Percentiles rank a stretch among this genome's conserved stretches.
phyloP scores from a whole-genome alignment of 2,329 filamentous ascomycete species.

The Shiraia sp. region DNA sequence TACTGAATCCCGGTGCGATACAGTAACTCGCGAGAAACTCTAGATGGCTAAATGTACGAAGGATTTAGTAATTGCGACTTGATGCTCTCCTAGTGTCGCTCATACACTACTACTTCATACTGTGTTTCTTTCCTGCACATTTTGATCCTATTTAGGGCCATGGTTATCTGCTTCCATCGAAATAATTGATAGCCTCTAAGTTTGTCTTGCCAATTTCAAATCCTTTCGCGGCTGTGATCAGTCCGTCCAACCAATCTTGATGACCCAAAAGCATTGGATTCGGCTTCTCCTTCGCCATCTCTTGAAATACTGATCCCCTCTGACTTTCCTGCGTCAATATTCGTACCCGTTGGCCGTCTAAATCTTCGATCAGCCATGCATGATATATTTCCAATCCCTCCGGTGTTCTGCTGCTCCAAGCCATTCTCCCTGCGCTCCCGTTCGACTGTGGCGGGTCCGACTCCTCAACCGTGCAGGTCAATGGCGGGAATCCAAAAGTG shows the following conservation, averaged over 20 bases:
- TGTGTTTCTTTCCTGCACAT: no score
- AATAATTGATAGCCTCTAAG: conserved; percentile 21
- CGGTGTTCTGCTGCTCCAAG: conserved; percentile 22
- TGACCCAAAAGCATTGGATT: conserved; percentile 44
- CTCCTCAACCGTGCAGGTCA: conserved; percentile 29
- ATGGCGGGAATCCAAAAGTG: conserved; percentile 42
- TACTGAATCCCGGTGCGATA: no score
- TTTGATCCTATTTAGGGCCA: not conserved
- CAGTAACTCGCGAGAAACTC: no score
- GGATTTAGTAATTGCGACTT: no score
- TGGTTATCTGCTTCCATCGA: conserved; percentile 2
- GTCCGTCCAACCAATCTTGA: conserved; percentile 44
- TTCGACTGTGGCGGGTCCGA: conserved; percentile 18
- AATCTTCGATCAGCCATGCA: conserved; percentile 43
- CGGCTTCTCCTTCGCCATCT: conserved; percentile 32
- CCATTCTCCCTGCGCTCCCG: conserved; percentile 24
- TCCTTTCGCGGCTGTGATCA: conserved; percentile 31
- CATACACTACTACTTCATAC: no score
- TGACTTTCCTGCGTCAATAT: conserved; percentile 45
- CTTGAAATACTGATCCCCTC: conserved; percentile 32
- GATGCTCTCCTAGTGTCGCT: no score
- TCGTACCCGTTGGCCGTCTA: conserved; percentile 34
- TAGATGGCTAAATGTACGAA: no score
- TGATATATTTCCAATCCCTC: conserved; percentile 40
- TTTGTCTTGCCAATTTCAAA: conserved; percentile 21